Percentiles rank a stretch among this genome's conserved stretches.
Conservation (phyloP, 192 early-diverging fungal species). For the Linnemannia elongata region DNA sequence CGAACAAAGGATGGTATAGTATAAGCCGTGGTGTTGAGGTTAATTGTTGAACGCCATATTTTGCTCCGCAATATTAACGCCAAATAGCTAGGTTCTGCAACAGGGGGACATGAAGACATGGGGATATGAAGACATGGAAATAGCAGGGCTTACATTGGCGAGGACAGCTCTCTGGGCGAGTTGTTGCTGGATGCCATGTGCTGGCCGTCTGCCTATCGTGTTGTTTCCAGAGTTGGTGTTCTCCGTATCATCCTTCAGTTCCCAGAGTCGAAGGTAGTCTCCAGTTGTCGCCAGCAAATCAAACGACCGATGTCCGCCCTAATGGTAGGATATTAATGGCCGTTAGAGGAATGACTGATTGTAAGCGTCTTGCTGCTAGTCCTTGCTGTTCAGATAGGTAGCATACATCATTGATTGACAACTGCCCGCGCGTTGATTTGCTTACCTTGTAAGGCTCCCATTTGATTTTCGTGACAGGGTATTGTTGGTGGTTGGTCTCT, state of each 20-base stretch:
- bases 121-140: neutral
- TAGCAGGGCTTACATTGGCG: slow-evolving; percentile 65
- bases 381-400: neutral
- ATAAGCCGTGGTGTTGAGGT: neutral
- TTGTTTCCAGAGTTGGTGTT: slow-evolving; percentile 26
- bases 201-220: slow-evolving; percentile 57
- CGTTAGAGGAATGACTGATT: neutral
- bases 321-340: neutral
- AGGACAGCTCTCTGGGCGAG: slow-evolving; percentile 66
- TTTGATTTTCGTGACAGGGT: slow-evolving; percentile 92
- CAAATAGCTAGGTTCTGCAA: neutral
- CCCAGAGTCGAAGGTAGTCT: slow-evolving; percentile 93
- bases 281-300: slow-evolving; percentile 92
- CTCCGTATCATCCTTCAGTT: slow-evolving; percentile 74
- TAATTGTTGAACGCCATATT: neutral
- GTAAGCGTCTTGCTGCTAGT: neutral
- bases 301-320: slow-evolving; percentile 54
- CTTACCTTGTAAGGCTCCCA: slow-evolving; percentile 85
- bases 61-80: neutral
- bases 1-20: neutral
- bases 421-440: too few species aligned
- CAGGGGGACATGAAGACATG: neutral
- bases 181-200: slow-evolving; percentile 46
- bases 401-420: neutral
- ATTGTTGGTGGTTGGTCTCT: slow-evolving; percentile 81